phyloP scores from a whole-genome alignment of 192 early-diverging fungal species.

The Gonapodya sp. region DNA sequence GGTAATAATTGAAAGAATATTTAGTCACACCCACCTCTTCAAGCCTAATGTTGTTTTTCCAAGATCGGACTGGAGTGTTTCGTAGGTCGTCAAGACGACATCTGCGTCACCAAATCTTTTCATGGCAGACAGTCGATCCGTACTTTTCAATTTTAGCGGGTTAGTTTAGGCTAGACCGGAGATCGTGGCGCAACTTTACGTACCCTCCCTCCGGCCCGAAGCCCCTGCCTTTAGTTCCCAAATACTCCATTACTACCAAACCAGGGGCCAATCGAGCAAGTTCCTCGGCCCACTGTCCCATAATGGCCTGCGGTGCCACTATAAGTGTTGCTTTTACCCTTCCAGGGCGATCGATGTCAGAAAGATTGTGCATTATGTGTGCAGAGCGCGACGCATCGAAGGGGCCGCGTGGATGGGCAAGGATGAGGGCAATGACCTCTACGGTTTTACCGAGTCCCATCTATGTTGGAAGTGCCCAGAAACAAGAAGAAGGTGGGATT shows the following conservation, averaged over 20 bases:
- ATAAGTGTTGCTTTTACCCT: neutral
- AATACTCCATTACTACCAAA: neutral
- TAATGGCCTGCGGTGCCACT: constrained; percentile 2
- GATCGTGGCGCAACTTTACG: too few species aligned
- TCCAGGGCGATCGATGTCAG: neutral
- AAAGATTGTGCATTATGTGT: neutral
- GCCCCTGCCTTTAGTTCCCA: neutral
- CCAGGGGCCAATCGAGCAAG: neutral
- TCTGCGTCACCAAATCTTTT: neutral
- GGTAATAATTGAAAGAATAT: neutral
- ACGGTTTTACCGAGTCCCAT: constrained; percentile 9
- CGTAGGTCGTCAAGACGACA: neutral
- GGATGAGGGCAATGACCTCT: neutral
- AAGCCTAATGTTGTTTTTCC: neutral
- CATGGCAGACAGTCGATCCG: neutral
- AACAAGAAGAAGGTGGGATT: too few species aligned
- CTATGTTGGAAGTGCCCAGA: too few species aligned
- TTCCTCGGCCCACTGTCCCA: constrained; percentile 3
- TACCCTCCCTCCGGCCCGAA: neutral
- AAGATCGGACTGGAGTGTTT: neutral
- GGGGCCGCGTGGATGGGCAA: constrained; percentile 2
- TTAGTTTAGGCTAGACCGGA: too few species aligned
- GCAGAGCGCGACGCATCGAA: neutral
- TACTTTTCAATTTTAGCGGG: neutral
- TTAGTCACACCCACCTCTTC: neutral